Evolutionary conservation across 116 monocot species (phyloP).

Genomic region (Trichopus zeylanicus): DNA sequence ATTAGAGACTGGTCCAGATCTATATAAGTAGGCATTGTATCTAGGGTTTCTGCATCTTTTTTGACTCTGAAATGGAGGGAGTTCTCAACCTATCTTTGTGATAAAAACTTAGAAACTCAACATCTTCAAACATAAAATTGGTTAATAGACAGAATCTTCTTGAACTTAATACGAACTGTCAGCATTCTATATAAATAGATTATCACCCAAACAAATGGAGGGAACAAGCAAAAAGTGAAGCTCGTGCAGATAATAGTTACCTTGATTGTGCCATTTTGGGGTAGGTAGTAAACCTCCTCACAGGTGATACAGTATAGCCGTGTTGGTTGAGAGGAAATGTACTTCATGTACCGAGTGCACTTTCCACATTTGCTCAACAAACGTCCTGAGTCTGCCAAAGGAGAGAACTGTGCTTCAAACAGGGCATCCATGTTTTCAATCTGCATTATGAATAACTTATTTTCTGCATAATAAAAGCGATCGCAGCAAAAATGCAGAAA

Average conservation of each 20-base stretch:
- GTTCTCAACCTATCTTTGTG: no score
- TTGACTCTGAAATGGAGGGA: no score
- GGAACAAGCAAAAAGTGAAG: no score
- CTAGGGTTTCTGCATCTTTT: no score
- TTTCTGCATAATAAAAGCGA: not conserved
- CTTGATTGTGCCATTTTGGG: conserved; percentile 92
- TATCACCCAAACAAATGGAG: no score
- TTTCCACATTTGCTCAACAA: conserved; percentile 93
- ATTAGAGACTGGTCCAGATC: no score
- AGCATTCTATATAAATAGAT: no score
- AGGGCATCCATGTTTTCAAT: conserved; percentile 93
- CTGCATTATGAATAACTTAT: conserved; percentile 22
- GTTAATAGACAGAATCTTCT: no score
- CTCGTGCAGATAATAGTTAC: conserved; percentile 20
- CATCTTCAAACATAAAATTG: no score
- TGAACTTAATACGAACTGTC: no score
- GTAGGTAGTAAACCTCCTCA: conserved; percentile 91
- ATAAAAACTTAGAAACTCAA: no score
- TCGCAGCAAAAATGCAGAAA: not conserved
- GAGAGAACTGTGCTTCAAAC: conserved; percentile 95
- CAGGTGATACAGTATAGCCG: conserved; percentile 75
- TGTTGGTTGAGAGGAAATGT: conserved; percentile 65
- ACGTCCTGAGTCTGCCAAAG: conserved; percentile 80
- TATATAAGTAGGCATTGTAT: no score
- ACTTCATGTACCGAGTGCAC: conserved; percentile 90